A percentile compares a stretch with the other conserved stretches of the same genome.
Evolutionary conservation across 2,329 filamentous ascomycete species (phyloP).

Genomic region (Clonostachys byssicola): DNA sequence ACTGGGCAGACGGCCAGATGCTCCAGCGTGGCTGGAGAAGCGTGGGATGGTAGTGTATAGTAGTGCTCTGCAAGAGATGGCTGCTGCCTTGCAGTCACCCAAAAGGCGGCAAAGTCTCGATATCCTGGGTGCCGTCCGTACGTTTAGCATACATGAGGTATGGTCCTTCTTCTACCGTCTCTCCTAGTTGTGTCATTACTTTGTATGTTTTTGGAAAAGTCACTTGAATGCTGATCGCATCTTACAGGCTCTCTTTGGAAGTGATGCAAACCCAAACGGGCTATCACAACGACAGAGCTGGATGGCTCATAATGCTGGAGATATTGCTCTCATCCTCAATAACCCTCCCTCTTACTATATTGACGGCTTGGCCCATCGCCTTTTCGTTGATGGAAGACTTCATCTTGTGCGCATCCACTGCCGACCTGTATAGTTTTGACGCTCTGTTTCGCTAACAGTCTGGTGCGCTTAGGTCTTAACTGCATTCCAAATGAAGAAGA

Average conservation of each 20-base stretch:
- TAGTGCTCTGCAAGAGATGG: conserved; percentile 1
- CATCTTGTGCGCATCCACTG: not conserved
- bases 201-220: no score
- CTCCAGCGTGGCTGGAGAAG: not conserved
- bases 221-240: no score
- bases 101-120: not conserved
- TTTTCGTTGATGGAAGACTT: not conserved
- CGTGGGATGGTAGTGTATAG: not conserved
- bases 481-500: not conserved
- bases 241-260: not conserved
- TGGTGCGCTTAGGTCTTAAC: not conserved
- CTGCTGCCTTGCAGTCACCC: not conserved
- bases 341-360: not conserved
- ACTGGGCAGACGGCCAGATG: not conserved
- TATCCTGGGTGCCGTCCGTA: not conserved
- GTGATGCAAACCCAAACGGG: not conserved
- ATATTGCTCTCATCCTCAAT: not conserved
- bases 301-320: not conserved
- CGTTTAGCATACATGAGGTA: conserved; percentile 2
- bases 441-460: no score
- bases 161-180: no score
- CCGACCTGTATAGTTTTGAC: not conserved
- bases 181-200: no score
- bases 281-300: not conserved
- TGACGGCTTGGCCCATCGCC: not conserved